These are phyloP conservation scores for Pichia exigua DNA, from an alignment of 805 yeast species.

Conservation along the genomic window DNA sequence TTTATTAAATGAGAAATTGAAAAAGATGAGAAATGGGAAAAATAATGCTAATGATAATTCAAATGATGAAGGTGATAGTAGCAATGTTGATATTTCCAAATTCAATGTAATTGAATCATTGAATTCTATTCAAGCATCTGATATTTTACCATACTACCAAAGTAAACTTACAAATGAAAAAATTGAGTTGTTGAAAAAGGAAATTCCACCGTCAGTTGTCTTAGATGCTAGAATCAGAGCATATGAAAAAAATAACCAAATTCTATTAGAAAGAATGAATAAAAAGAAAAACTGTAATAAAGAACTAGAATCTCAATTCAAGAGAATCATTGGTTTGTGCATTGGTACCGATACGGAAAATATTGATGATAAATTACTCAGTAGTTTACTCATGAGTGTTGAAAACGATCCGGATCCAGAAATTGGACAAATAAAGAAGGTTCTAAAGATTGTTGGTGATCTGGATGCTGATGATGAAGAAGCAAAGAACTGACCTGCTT, in stretches of 20 bases:
- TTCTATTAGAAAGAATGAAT: constrained; percentile 44
- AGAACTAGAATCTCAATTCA: constrained; percentile 66
- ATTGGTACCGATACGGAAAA: constrained; percentile 77
- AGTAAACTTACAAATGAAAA: constrained; percentile 4
- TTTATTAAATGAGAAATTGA: neutral
- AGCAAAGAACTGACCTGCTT: neutral
- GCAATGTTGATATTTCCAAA: neutral
- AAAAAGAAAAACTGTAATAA: constrained; percentile 46
- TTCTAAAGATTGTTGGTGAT: constrained; percentile 27
- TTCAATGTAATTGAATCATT: constrained; percentile 1
- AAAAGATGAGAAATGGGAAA: neutral
- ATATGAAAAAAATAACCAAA: constrained; percentile 60
- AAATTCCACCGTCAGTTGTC: constrained; percentile 42
- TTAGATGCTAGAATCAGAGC: constrained; percentile 76
- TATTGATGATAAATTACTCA: constrained; percentile 55
- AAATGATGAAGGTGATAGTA: neutral
- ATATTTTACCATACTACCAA: constrained; percentile 6
- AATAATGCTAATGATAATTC: neutral
- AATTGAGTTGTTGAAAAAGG: constrained; percentile 11
- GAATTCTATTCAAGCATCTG: constrained; percentile 11
- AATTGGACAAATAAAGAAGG: constrained; percentile 28
- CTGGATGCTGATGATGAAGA: constrained; percentile 12
- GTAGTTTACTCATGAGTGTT: constrained; percentile 82
- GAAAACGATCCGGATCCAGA: constrained; percentile 67
- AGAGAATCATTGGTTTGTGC: constrained; percentile 82